Base-by-base conservation (phyloP, 108 stramenopile genomes). In the Bacterosira constricta region DNA sequence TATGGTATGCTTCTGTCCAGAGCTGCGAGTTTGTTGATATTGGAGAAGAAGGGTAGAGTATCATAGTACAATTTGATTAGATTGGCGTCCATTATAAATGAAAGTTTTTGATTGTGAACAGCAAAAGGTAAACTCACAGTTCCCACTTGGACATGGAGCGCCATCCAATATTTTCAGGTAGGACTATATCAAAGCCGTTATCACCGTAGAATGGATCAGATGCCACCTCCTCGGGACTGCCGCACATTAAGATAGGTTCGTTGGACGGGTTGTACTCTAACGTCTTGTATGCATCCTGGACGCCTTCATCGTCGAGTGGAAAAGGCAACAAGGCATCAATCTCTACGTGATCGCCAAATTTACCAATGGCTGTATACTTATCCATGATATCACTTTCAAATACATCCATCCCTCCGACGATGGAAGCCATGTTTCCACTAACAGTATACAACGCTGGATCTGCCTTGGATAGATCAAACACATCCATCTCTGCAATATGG, bases 171-270 rank as follows among this genome's bases (percentile, higher is more conserved):
- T 18, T 17, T 26, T 52, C 52, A 35, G 69, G 60, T 2, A 70
- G 23, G 32, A 63, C 61, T 13, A 70, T 31, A 44, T 70, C 69
- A 60, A 70, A 70, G 36, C 69, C 69, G 27, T 55, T 18, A 15
- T 76, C 61, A 20, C 78, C 78, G 12, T 46, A 15, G 23, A 23
- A 21, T 41, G 79, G 79, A 32, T 84, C 70, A 46, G 63, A 71
- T 0, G 73, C 68, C 8, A 84, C 81, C 53, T 87, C 86, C 3
- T 46, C 67, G 31, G 71, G 80, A 41, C 73, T 76, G 7, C 86
- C 86, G 55, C 86, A 87, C 5, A 80, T 52, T 21, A 78, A 39
- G 30, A 77, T 53, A 30, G 54, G 57, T 3, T 53, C 52, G 25
- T 18, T 53, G 10, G 39, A 25, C 7, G 71, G 54, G 4, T 42